Evolutionary conservation across 257 asterid genomes (phyloP).

Genomic region (Rhazya stricta): DNA sequence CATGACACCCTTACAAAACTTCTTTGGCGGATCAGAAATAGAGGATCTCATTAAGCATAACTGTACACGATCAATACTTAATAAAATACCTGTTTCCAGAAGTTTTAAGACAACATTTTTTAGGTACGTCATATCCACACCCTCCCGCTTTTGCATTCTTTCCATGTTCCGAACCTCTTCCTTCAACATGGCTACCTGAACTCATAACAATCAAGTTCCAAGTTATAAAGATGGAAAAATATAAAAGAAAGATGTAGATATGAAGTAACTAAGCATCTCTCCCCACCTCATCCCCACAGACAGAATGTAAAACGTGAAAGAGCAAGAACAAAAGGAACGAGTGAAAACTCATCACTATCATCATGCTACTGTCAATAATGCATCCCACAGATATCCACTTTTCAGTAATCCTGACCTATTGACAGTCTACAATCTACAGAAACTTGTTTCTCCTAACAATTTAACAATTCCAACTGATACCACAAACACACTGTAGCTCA

Average conservation of each 20-base stretch:
- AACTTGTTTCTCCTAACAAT: not conserved
- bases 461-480: not conserved
- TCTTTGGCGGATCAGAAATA: not conserved
- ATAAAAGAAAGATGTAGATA: not conserved
- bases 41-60: not conserved
- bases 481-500: not conserved
- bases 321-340: not conserved
- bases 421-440: not conserved
- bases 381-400: not conserved
- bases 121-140: slow-evolving; percentile 95
- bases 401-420: not conserved
- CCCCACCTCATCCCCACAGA: not conserved
- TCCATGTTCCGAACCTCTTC: slow-evolving; percentile 95
- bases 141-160: slow-evolving; percentile 90
- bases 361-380: not conserved
- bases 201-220: slow-evolving; percentile 21
- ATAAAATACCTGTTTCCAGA: slow-evolving; percentile 73
- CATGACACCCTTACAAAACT: not conserved
- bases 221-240: not conserved
- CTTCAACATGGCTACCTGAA: slow-evolving; percentile 85
- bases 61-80: not conserved
- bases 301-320: not conserved
- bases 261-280: not conserved
- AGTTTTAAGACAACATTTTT: slow-evolving; percentile 89
- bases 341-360: not conserved